Evolutionary conservation across 2,329 filamentous ascomycete genomes (phyloP).

Genomic region (Xylariaceae sp.): DNA sequence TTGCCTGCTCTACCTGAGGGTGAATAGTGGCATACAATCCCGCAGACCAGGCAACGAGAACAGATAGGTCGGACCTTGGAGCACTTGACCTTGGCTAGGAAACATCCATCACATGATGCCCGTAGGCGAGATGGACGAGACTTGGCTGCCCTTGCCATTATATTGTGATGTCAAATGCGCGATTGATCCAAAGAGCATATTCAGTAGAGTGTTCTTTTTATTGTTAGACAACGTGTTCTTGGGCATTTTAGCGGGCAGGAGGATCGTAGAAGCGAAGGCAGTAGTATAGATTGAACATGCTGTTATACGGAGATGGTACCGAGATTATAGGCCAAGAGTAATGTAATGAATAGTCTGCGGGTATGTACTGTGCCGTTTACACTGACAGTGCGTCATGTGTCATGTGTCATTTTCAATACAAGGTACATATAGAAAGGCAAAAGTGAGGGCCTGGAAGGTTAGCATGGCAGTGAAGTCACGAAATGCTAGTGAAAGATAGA

Average conservation of each 20-base stretch:
- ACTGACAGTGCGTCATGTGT: too few species aligned
- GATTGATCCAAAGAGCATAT: not conserved
- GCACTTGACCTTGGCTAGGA: constrained; percentile 62
- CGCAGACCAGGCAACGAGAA: constrained; percentile 56
- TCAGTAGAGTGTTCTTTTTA: constrained; percentile 1
- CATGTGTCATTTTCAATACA: too few species aligned
- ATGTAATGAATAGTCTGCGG: too few species aligned
- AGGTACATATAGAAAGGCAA: too few species aligned
- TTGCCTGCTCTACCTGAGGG: constrained; percentile 58
- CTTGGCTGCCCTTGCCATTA: constrained; percentile 6
- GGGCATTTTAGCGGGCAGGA: constrained; percentile 10
- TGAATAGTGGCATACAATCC: constrained; percentile 59
- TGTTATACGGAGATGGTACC: too few species aligned
- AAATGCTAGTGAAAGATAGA: too few species aligned
- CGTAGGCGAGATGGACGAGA: constrained; percentile 46
- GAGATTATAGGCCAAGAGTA: too few species aligned
- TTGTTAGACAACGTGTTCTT: constrained; percentile 15
- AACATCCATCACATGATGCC: constrained; percentile 61
- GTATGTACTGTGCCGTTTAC: too few species aligned
- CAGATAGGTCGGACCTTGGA: constrained; percentile 60
- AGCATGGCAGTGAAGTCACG: too few species aligned
- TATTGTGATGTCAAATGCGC: not conserved
- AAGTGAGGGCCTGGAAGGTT: too few species aligned
- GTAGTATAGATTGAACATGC: constrained; percentile 31
- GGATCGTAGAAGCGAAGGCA: constrained; percentile 25